Percentiles rank a stretch among this genome's conserved stretches.
Conservation (phyloP, 2,329 filamentous ascomycete genomes). For the Diplocarpon mali region DNA sequence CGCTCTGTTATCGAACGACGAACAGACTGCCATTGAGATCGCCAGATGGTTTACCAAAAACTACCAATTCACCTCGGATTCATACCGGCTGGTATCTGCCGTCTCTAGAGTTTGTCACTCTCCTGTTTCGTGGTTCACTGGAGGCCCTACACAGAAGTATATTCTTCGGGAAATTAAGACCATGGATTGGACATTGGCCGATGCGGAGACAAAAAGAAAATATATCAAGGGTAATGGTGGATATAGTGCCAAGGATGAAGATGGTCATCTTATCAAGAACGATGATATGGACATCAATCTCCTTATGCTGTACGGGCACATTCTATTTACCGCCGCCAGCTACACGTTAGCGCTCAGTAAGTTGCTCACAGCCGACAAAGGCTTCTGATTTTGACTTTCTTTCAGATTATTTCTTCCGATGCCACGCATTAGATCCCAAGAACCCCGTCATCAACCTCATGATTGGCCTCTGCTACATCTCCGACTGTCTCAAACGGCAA, state of each 20-base stretch:
- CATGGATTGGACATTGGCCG: conserved; percentile 61
- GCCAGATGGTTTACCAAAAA: conserved; percentile 78
- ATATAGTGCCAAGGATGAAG: conserved; percentile 28
- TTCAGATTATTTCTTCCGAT: conserved; percentile 70
- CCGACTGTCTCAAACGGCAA: conserved; percentile 81
- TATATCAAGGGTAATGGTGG: conserved; percentile 33
- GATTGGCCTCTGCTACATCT: conserved; percentile 75
- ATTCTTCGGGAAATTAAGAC: conserved; percentile 84
- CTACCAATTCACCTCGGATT: conserved; percentile 67
- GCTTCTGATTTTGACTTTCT: conserved; percentile 4
- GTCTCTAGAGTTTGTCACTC: conserved; percentile 69
- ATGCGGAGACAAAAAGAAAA: conserved; percentile 35
- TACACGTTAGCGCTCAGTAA: conserved; percentile 72
- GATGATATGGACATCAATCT: conserved; percentile 60
- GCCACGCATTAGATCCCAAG: conserved; percentile 59
- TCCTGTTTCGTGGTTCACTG: conserved; percentile 64
- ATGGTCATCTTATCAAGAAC: conserved; percentile 25
- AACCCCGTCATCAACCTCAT: conserved; percentile 73
- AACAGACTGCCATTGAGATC: conserved; percentile 60
- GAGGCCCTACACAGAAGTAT: conserved; percentile 78
- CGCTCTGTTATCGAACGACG: conserved; percentile 69
- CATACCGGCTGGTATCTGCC: conserved; percentile 72
- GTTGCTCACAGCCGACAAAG: conserved; percentile 8
- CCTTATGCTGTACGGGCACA: conserved; percentile 81
- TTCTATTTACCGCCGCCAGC: conserved; percentile 72